phyloP scores from a whole-genome alignment of 441 rosid species.

The Dalechampia spathulata region DNA sequence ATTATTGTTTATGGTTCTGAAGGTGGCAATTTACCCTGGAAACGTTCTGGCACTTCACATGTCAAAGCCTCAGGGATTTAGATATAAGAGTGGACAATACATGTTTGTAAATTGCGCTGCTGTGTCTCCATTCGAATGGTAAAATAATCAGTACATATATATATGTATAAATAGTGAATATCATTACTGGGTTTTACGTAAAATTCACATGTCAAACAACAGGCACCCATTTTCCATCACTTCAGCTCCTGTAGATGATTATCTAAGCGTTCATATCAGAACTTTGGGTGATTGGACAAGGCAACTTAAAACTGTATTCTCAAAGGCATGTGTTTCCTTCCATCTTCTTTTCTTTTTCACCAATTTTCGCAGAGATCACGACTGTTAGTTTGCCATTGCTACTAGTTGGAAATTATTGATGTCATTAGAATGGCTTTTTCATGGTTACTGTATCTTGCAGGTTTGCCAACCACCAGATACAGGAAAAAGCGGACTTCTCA shows the following conservation, averaged over 20 bases:
- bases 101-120: constrained; percentile 88
- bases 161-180: too few relatives aligned
- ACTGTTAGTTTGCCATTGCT: too few relatives aligned
- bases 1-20: too few relatives aligned
- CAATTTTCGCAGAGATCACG: too few relatives aligned
- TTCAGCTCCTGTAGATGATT: constrained; percentile 87
- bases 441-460: constrained; percentile 16
- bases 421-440: background rate
- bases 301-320: constrained; percentile 62
- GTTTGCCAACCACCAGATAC: constrained; percentile 47
- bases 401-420: too few relatives aligned
- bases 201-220: too few relatives aligned
- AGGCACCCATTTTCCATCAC: constrained; percentile 99
- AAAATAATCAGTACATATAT: background rate
- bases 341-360: background rate
- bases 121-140: constrained; percentile 94
- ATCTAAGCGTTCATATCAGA: constrained; percentile 80
- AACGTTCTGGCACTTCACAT: constrained; percentile 78
- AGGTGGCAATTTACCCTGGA: constrained; percentile 92
- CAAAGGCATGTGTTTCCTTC: constrained; percentile 44
- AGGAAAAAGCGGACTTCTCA: constrained; percentile 65
- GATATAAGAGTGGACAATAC: constrained; percentile 93
- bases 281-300: constrained; percentile 95
- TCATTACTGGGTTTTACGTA: too few relatives aligned
- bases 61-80: constrained; percentile 94